A percentile compares a stretch with the other conserved stretches of the same genome.
These are phyloP conservation scores for Venturia pyrina DNA, from an alignment of 2,329 filamentous ascomycete genomes.

Conservation along the genomic window DNA sequence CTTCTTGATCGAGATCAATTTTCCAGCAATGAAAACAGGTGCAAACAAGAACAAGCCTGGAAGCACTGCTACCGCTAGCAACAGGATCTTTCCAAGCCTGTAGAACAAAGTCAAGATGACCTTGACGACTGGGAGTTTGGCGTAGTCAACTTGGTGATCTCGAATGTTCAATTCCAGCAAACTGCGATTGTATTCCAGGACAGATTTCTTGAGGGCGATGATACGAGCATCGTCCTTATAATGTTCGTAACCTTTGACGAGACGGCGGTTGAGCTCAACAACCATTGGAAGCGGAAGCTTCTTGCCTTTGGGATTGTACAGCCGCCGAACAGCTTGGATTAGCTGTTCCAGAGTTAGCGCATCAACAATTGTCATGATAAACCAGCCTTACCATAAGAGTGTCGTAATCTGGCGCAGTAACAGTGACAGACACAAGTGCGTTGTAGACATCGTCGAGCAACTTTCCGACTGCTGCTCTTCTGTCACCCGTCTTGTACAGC, in stretches of 20 bases:
- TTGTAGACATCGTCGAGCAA: constrained; percentile 82
- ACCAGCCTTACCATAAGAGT: constrained; percentile 63
- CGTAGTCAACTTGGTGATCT: constrained; percentile 91
- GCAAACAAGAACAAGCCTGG: constrained; percentile 82
- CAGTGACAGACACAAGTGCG: constrained; percentile 76
- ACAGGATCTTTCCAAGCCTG: constrained; percentile 63
- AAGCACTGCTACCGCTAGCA: constrained; percentile 71
- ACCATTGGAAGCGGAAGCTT: constrained; percentile 87
- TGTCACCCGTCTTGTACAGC: constrained; percentile 72
- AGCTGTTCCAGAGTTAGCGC: constrained; percentile 40
- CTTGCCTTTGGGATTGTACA: constrained; percentile 92
- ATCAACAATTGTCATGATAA: background rate
- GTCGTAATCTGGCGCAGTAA: constrained; percentile 88
- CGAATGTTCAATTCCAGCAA: constrained; percentile 77
- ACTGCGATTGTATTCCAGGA: constrained; percentile 78
- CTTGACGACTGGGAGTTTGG: constrained; percentile 66
- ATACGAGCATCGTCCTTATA: constrained; percentile 90
- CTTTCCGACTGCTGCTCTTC: constrained; percentile 72
- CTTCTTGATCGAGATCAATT: constrained; percentile 71
- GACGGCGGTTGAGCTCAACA: constrained; percentile 83
- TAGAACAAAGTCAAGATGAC: constrained; percentile 72
- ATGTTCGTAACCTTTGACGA: constrained; percentile 82
- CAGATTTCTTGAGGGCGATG: constrained; percentile 59
- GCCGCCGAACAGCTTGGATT: constrained; percentile 82
- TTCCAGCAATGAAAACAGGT: constrained; percentile 77